Evolutionary conservation across 1,284 basidiomycete species (phyloP), one percentile per base, ranked within the genome.

Genomic region (Trametes pubescens): DNA sequence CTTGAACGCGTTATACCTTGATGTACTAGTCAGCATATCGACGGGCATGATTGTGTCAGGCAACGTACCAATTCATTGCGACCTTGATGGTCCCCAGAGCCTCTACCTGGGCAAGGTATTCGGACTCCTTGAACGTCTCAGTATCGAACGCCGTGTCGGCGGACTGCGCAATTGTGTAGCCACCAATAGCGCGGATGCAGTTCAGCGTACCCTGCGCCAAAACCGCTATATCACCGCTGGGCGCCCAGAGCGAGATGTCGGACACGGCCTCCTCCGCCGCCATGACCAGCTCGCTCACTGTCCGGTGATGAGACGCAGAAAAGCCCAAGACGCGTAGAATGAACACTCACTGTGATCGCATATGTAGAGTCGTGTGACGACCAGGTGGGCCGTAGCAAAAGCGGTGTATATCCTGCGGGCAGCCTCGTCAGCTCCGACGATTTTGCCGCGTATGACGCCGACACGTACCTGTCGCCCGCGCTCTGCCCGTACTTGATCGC

Each of bases 1-100:
- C 80, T 88, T 89, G 79, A 86, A 87, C 21, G 86, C 80, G 68
- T 88, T 84, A 69, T 88, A 90, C 86, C 86, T 87, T n/a, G 9
- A 46, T 29, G 14, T 61, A n/a, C 26, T 22, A 48, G 46, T 59
- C 29, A 56, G 65, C 53, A 55, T 49, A n/a, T 34, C 10, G 58
- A 22, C 57, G 26, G n/a, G 54, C 64, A 26, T 47, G 21, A 38
- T 7, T 1, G 14, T 16, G 16, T 8, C 43, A 9, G 11, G 44
- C 6, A 6, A 74, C 80, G 55, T 68, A 88, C 89, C 88, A 90
- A 59, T 85, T 87, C 70, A 89, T 75, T 1, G 82, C 81, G 21
- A 89, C 76, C 22, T 80, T 75, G 6, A 82, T 54, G 69, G 85
- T 86, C 18, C 83, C 84, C 2, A 82, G 81, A 16, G 74, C 72